Conservation (phyloP, 2,329 filamentous ascomycete species). For the Raffaelea albimanens region DNA sequence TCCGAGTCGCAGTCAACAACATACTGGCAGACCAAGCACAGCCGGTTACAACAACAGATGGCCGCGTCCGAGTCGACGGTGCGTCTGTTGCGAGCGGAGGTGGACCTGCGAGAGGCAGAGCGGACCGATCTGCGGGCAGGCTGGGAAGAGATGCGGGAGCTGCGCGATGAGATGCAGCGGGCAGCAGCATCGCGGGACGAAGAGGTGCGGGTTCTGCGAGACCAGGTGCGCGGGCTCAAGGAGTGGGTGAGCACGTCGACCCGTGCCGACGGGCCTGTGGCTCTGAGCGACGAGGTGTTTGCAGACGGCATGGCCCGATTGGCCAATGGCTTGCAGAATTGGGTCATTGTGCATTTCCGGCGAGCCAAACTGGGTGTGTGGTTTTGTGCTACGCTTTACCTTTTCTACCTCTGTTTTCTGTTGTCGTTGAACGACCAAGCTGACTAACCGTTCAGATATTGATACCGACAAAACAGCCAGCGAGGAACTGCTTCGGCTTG, state of each 20-base stretch:
- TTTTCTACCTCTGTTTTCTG: background rate
- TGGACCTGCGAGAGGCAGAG: slow-evolving; percentile 36
- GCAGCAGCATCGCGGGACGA: slow-evolving; percentile 42
- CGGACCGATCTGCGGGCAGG: slow-evolving; percentile 39
- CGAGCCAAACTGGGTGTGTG: slow-evolving; percentile 44
- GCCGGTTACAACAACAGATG: slow-evolving; percentile 21
- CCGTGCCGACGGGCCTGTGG: slow-evolving; percentile 51
- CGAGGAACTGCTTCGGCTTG: slow-evolving; percentile 34
- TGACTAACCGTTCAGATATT: background rate
- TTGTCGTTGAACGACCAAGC: background rate
- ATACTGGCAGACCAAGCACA: slow-evolving; percentile 50
- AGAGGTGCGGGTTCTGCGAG: slow-evolving; percentile 43
- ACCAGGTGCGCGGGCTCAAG: slow-evolving; percentile 59
- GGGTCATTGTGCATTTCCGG: slow-evolving; percentile 62
- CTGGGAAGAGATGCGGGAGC: slow-evolving; percentile 29
- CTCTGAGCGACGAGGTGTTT: slow-evolving; percentile 54
- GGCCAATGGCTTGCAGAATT: slow-evolving; percentile 62
- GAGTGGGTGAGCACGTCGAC: slow-evolving; percentile 62
- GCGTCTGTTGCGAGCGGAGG: slow-evolving; percentile 38
- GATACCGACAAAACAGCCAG: slow-evolving; percentile 18
- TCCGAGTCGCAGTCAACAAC: slow-evolving; percentile 45
- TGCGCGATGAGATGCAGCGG: slow-evolving; percentile 32
- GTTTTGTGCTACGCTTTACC: slow-evolving; percentile 11
- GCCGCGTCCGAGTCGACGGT: slow-evolving; percentile 15
- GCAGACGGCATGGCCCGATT: slow-evolving; percentile 51